Conservation (phyloP, 768 basidiomycete genomes). For the Phlebiopsis flavidoalba region DNA sequence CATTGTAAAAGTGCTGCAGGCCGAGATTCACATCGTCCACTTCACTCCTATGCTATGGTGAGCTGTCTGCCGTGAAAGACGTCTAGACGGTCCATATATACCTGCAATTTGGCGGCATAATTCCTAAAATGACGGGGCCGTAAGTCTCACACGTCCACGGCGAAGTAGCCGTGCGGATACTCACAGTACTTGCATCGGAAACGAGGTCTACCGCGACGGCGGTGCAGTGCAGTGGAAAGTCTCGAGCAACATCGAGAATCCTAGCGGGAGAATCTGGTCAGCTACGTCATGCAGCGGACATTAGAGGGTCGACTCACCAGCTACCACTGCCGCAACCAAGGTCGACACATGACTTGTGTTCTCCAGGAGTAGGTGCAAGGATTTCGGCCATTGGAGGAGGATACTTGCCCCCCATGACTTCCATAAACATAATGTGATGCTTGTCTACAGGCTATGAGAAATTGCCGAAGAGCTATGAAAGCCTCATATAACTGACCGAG, state of each 20-base stretch:
- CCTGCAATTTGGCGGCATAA: slow-evolving; percentile 72
- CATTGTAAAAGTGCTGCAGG: slow-evolving; percentile 74
- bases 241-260: slow-evolving; percentile 70
- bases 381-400: slow-evolving; percentile 51
- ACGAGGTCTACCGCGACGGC: slow-evolving; percentile 76
- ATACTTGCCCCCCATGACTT: slow-evolving; percentile 65
- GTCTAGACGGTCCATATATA: slow-evolving; percentile 21
- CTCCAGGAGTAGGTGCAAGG: slow-evolving; percentile 52
- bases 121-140: slow-evolving; percentile 32
- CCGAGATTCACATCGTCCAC: slow-evolving; percentile 84
- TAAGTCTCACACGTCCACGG: background rate
- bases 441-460: slow-evolving; percentile 39
- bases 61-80: background rate
- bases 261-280: slow-evolving; percentile 29
- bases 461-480: background rate
- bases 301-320: slow-evolving; percentile 42
- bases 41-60: slow-evolving; percentile 51
- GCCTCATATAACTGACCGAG: slow-evolving; percentile 41
- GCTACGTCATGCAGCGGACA: background rate
- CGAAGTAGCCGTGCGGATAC: slow-evolving; percentile 20
- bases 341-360: slow-evolving; percentile 62
- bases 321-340: slow-evolving; percentile 77
- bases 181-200: slow-evolving; percentile 70
- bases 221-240: slow-evolving; percentile 64
- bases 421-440: slow-evolving; percentile 62